phyloP scores from a whole-genome alignment of 2,329 filamentous ascomycete species.

The Fusarium verrucosum region DNA sequence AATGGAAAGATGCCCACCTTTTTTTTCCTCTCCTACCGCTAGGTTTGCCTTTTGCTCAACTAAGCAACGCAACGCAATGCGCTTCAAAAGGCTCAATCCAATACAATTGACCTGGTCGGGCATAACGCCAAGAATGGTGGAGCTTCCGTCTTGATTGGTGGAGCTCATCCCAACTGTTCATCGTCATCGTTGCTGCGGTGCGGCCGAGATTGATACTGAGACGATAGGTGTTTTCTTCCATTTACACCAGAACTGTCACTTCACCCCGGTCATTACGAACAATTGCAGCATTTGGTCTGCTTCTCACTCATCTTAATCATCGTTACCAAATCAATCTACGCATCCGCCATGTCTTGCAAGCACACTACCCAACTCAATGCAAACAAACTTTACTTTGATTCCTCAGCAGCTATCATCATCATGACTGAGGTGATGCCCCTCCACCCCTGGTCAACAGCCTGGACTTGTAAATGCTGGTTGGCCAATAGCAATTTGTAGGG shows the following conservation, averaged over 20 bases:
- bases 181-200: conserved; percentile 44
- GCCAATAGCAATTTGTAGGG: conserved; percentile 24
- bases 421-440: conserved; percentile 40
- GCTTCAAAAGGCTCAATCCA: conserved; percentile 29
- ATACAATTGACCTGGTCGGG: conserved; percentile 33
- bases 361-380: background rate
- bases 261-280: background rate
- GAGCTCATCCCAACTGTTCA: conserved; percentile 33
- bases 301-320: background rate
- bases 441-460: conserved; percentile 18
- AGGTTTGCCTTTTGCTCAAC: conserved; percentile 25
- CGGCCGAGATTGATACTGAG: conserved; percentile 25
- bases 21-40: conserved; percentile 12
- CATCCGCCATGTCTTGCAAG: background rate
- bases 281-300: conserved; percentile 2
- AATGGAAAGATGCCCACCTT: conserved; percentile 15
- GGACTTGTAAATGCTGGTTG: conserved; percentile 1
- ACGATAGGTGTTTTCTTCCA: conserved; percentile 16
- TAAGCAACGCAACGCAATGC: conserved; percentile 30
- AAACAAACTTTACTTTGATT: conserved; percentile 19
- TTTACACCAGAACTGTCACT: conserved; percentile 3
- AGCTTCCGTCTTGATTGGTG: conserved; percentile 41
- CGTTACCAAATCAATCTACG: background rate
- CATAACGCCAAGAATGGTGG: conserved; percentile 44
- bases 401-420: conserved; percentile 29